Evolutionary conservation across 2,329 filamentous ascomycete species (phyloP), one percentile per base, ranked within the genome.

Genomic region (Colletotrichum tofieldiae): DNA sequence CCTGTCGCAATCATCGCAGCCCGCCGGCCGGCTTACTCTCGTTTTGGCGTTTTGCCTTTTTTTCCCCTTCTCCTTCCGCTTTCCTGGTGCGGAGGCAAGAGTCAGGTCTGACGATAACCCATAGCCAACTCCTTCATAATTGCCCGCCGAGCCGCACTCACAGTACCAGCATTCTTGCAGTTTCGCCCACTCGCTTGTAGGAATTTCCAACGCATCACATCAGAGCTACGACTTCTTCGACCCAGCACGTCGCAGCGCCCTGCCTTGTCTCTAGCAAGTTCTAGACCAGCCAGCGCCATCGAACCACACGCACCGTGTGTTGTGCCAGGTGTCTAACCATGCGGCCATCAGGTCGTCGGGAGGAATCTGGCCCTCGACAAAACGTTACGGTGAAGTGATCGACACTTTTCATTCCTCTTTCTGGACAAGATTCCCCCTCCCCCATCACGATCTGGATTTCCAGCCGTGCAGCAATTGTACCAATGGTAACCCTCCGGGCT

Each of bases 281-380:
- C 69, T 64, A 69, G 69, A 68, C 59, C 69, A 59, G 52, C n/a
- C 69, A 55, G 68, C 59, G 65, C 69, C 65, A 69, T 72, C 69
- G 65, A 26, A 69, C 65, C 69, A 64, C 45, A n/a, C 45, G 65
- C 65, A 68, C 52, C 65, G 45, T 69, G 39, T 55, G 59, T 29
- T 35, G 51, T 54, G 58, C 49, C 29, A 47, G 47, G 59, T 64
- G 65, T 60, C 29, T 54, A 59, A 64, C 49, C 56, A 59, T 69
- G 59, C 65, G 39, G 69, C 65, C 51, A 64, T 65, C 65, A 70
- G 37, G 51, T 64, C 52, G 45, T 29, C 52, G 32, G 43, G 45
- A 72, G 65, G 52, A 69, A 72, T 69, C 69, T 69, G 59, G 65
- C 69, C 52, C 63, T 54, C 26, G 55, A 39, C 52, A 61, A 45